These are phyloP conservation scores for Heterobasidion annosum DNA, from an alignment of 1,284 basidiomycete genomes.

Conservation along the genomic window DNA sequence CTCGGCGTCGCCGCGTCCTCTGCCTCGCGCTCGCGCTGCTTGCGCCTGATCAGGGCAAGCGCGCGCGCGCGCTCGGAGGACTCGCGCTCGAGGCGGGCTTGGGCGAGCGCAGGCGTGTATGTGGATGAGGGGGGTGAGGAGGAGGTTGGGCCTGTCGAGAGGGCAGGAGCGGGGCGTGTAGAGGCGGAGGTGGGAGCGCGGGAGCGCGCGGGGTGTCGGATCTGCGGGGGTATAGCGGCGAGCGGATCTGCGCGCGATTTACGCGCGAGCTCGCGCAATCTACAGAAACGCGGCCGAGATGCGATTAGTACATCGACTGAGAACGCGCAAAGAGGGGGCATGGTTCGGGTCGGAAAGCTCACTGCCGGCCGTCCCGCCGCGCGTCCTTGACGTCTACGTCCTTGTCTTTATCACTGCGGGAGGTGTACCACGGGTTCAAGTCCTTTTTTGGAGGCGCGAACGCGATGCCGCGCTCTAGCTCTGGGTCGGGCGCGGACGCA, in stretches of 20 bases:
- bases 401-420: conserved; percentile 13
- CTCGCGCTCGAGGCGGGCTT: conserved; percentile 51
- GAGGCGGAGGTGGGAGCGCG: conserved; percentile 6
- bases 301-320: not conserved
- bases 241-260: conserved; percentile 65
- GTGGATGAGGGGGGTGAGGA: not conserved
- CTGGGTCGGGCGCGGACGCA: conserved; percentile 37
- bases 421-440: conserved; percentile 70
- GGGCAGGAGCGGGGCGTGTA: conserved; percentile 5
- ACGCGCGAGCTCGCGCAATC: conserved; percentile 50
- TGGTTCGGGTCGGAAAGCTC: conserved; percentile 1
- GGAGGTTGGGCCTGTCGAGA: conserved; percentile 6
- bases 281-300: conserved; percentile 13
- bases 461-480: conserved; percentile 42
- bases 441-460: conserved; percentile 68
- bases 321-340: not conserved
- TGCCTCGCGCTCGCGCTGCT: conserved; percentile 27
- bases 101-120: conserved; percentile 7
- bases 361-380: conserved; percentile 22
- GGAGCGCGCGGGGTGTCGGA: conserved; percentile 4
- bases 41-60: conserved; percentile 53
- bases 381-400: conserved; percentile 16
- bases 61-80: conserved; percentile 66
- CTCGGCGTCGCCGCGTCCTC: conserved; percentile 60
- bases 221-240: conserved; percentile 47